These are phyloP conservation scores for Hypomyces perniciosus DNA, from an alignment of 2,329 filamentous ascomycete species.

Conservation along the genomic window DNA sequence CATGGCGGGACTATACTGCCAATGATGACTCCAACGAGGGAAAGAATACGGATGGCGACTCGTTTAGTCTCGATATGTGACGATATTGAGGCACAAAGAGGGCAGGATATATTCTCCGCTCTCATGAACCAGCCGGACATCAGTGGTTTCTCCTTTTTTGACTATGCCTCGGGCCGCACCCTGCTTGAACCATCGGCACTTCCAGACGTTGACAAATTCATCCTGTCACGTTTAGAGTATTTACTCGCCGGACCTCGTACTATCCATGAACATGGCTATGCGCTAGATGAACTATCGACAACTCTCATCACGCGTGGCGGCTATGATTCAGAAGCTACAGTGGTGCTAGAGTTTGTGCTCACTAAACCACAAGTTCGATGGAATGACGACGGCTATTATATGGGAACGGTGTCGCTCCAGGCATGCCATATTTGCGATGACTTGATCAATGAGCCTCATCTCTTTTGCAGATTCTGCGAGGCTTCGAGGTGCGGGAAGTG, in stretches of 20 bases:
- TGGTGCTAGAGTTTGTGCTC: conserved; percentile 1
- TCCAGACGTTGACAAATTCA: not conserved
- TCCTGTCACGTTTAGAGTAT: conserved; percentile 4
- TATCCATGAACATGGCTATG: not conserved
- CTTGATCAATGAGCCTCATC: conserved; percentile 3
- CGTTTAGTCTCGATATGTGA: conserved; percentile 14
- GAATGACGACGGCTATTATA: conserved; percentile 4
- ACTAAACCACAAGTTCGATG: conserved; percentile 5
- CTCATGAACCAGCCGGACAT: conserved; percentile 11
- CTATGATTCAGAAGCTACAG: not conserved
- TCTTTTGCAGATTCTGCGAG: conserved; percentile 8
- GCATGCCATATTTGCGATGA: conserved; percentile 2
- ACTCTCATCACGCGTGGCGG: conserved; percentile 1
- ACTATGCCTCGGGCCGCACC: conserved; percentile 7
- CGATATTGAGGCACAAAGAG: conserved; percentile 12
- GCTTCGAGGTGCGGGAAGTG: conserved; percentile 2
- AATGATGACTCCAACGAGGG: not conserved
- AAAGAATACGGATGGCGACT: not conserved
- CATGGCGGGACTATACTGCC: conserved; percentile 13
- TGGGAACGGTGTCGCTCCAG: not conserved
- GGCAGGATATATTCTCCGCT: conserved; percentile 14
- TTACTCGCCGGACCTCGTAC: conserved; percentile 6
- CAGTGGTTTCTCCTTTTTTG: conserved; percentile 9
- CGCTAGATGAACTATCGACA: not conserved
- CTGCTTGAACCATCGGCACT: conserved; percentile 2